These are phyloP conservation scores for Knufia fluminis DNA, from an alignment of 2,329 filamentous ascomycete genomes.

Conservation along the genomic window DNA sequence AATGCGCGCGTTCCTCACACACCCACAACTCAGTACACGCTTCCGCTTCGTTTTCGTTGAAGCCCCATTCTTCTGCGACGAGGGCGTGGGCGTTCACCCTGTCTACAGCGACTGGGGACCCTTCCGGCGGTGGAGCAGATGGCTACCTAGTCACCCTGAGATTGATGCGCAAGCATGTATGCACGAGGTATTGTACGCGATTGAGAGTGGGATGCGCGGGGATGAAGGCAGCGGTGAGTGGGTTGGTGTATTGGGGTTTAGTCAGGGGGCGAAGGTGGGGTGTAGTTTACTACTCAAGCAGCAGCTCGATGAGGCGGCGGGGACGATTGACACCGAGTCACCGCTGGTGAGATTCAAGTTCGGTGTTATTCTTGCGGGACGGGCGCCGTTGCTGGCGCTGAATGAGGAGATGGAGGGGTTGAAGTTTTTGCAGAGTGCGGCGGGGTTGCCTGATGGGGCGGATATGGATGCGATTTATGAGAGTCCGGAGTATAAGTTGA, in stretches of 20 bases:
- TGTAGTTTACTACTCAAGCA: conserved; percentile 53
- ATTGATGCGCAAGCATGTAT: conserved; percentile 40
- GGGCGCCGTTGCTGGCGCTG: neutral
- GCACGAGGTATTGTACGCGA: conserved; percentile 31
- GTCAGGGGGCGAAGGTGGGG: conserved; percentile 55
- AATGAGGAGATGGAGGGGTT: conserved; percentile 18
- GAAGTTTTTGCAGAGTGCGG: conserved; percentile 23
- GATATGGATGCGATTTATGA: conserved; percentile 23
- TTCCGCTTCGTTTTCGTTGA: conserved; percentile 68
- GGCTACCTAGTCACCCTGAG: conserved; percentile 48
- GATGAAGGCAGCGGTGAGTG: conserved; percentile 51
- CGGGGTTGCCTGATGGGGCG: conserved; percentile 17
- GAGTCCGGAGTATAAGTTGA: conserved; percentile 39
- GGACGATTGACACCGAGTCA: too few relatives aligned
- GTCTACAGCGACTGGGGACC: conserved; percentile 60
- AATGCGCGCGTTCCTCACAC: conserved; percentile 47
- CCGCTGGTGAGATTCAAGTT: conserved; percentile 16
- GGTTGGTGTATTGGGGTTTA: conserved; percentile 57
- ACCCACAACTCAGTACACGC: conserved; percentile 38
- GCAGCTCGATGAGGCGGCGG: conserved; percentile 38
- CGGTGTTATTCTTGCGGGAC: conserved; percentile 20
- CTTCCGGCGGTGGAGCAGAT: conserved; percentile 56
- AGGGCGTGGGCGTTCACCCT: conserved; percentile 20
- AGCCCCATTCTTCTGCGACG: conserved; percentile 53
- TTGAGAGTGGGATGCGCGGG: conserved; percentile 40